Conservation (phyloP, 139 green algal genomes). For the Micromonas commoda region DNA sequence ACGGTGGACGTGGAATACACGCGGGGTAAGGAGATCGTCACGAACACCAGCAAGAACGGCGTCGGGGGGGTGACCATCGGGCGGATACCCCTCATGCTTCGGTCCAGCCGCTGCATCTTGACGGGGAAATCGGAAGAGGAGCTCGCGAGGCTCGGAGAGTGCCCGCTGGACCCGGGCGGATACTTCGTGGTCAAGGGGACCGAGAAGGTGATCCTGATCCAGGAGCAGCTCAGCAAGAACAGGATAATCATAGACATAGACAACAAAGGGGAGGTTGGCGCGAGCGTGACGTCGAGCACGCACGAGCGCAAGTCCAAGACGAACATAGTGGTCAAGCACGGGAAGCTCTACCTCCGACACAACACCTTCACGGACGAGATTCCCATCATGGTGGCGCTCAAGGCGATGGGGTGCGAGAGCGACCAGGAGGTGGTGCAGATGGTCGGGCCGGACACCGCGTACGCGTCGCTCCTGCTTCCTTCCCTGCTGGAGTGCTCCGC, state of each 20-base stretch:
- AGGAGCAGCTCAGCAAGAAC: conserved; percentile 99
- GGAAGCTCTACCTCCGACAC: conserved; percentile 79
- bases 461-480: conserved; percentile 50
- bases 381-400: conserved; percentile 80
- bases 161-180: conserved; percentile 92
- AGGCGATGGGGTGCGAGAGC: conserved; percentile 89
- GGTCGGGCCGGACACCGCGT: conserved; percentile 26
- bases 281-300: conserved; percentile 77
- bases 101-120: conserved; percentile 73
- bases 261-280: conserved; percentile 41
- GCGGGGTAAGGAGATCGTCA: conserved; percentile 82
- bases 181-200: conserved; percentile 92
- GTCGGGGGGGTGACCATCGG: conserved; percentile 81
- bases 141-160: conserved; percentile 85
- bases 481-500: conserved; percentile 68
- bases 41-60: conserved; percentile 60
- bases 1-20: conserved; percentile 98
- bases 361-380: conserved; percentile 88
- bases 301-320: conserved; percentile 98
- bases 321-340: conserved; percentile 80
- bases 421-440: conserved; percentile 81
- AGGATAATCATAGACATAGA: conserved; percentile 95
- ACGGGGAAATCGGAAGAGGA: conserved; percentile 72
- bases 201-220: conserved; percentile 98
- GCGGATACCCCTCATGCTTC: conserved; percentile 95